These are phyloP conservation scores for Podospora bellae-mahoneyi DNA, from an alignment of 495 filamentous ascomycete genomes.

Conservation along the genomic window DNA sequence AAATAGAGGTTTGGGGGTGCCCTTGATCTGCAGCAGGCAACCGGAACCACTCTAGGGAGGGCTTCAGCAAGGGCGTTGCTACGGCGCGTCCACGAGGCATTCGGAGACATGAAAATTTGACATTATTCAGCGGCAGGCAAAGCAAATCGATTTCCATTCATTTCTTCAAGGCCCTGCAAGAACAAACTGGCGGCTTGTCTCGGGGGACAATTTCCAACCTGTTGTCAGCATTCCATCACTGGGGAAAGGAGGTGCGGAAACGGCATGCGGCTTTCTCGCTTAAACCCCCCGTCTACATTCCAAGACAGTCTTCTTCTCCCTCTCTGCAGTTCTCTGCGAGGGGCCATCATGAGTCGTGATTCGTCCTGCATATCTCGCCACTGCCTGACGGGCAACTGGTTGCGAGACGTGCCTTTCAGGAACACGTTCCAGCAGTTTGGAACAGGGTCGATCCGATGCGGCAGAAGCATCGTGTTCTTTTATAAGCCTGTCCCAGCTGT, in stretches of 20 bases:
- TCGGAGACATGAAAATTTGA: conserved; percentile 6
- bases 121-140: conserved; percentile 6
- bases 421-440: conserved; percentile 22
- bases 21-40: conserved; percentile 9
- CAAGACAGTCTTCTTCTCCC: conserved; percentile 5
- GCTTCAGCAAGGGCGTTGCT: conserved; percentile 23
- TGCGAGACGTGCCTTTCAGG: conserved; percentile 7
- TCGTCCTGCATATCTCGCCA: conserved; percentile 3
- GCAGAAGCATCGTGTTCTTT: conserved; percentile 17
- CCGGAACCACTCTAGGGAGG: conserved; percentile 18
- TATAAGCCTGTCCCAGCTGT: conserved; percentile 20
- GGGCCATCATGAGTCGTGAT: not conserved
- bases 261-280: conserved; percentile 11
- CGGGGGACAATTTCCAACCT: not conserved
- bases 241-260: conserved; percentile 22
- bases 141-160: conserved; percentile 9
- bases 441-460: conserved; percentile 17
- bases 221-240: conserved; percentile 25
- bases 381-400: not conserved
- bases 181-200: conserved; percentile 12
- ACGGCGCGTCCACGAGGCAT: conserved; percentile 13
- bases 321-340: not conserved
- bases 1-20: conserved; percentile 46
- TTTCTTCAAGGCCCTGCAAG: conserved; percentile 4
- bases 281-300: conserved; percentile 22